Evolutionary conservation across 2,329 filamentous ascomycete species (phyloP), one percentile per base, ranked within the genome.

Genomic region (Xylariaceae sp.): DNA sequence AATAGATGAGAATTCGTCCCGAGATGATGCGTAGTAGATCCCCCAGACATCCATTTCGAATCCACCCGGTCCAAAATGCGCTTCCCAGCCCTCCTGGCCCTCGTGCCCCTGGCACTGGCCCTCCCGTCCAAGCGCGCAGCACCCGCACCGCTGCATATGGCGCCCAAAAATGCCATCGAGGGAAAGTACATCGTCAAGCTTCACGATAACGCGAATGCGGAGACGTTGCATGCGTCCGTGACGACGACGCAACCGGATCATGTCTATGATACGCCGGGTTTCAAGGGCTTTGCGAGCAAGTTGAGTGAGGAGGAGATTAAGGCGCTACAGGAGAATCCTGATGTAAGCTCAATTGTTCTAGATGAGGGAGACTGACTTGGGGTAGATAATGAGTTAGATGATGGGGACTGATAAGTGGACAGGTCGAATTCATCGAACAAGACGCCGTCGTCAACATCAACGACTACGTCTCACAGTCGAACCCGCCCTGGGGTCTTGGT

Each of bases 131-230:
- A 67, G 64, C 67, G 71, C 51, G 61, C 69, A 48, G 61, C 64
- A 56, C 71, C 71, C 13, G 71, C 70, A 35, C 71, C 71, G 45
- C 59, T 72, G 13, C 59, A 71, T 52, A 66, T 67, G 62, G 70
- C 71, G 8, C 67, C 67, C 3, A 23, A 13, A 47, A 62, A 68
- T 42, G 62, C 74, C 44, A 62, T 76, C 47, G 66, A 74, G 52
- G 72, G 71, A 63, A 77, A 74, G 64, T 80, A 78, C 67, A 80
- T 80, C 58, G 68, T 80, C 67, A 80, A 77, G 39, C 64, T 80
- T 17, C 77, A 78, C 67, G 68, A 73, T 7, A 70, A 71, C 37
- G 64, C 74, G 48, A 63, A 64, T 11, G 60, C 68, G 13, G 62
- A 67, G 1, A 66, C 71, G n/a, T 62, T 76, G 30, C 71, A 73